These are phyloP conservation scores for Metschnikowia lachancei DNA, from an alignment of 805 yeast species.

Conservation along the genomic window DNA sequence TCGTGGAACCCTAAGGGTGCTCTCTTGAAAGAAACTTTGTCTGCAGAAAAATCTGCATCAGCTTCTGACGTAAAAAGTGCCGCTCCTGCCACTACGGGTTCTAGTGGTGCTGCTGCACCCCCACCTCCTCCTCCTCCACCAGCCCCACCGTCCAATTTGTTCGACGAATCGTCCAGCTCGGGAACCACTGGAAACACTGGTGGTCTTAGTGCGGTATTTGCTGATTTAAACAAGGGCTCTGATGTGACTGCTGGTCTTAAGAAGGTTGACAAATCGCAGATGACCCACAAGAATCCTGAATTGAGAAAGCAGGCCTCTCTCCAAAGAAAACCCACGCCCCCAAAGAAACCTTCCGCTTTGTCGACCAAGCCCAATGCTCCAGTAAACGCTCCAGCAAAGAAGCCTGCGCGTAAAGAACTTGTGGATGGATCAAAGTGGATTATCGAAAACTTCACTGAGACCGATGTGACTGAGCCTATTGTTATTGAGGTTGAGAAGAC, in stretches of 20 bases:
- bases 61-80: conserved; percentile 22
- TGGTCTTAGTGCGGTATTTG: conserved; percentile 87
- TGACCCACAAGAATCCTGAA: conserved; percentile 90
- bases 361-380: conserved; percentile 40
- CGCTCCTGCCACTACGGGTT: conserved; percentile 33
- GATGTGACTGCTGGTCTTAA: conserved; percentile 79
- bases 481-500: conserved; percentile 75
- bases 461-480: conserved; percentile 49
- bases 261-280: conserved; percentile 89
- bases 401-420: conserved; percentile 58
- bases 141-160: conserved; percentile 75
- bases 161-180: conserved; percentile 33
- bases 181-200: conserved; percentile 17
- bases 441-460: conserved; percentile 69
- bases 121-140: conserved; percentile 86
- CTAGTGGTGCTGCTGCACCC: conserved; percentile 29
- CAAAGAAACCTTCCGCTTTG: conserved; percentile 75
- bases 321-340: conserved; percentile 64
- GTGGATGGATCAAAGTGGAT: conserved; percentile 84
- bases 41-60: conserved; percentile 17
- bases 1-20: conserved; percentile 66
- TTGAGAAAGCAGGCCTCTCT: conserved; percentile 57
- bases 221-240: conserved; percentile 85
- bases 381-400: conserved; percentile 35
- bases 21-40: conserved; percentile 51